Percentiles rank a stretch among this genome's conserved stretches.
These are phyloP conservation scores for Helianthus annuus DNA, from an alignment of 129 eudicot species.

Conservation along the genomic window HanXRQr2.0-SUNRISE NC_035436.2:198603739-198604238, in stretches of 20 bases:
- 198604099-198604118: constrained; percentile 12
- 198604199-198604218: constrained; percentile 38
- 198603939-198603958: constrained; percentile 47
- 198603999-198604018: constrained; percentile 99
- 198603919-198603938: no score
- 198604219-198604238: constrained; percentile 69
- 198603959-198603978: constrained; percentile 88
- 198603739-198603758: no score
- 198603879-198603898: no score
- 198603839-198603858: no score
- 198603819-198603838: no score
- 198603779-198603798: no score
- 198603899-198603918: no score
- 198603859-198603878: no score
- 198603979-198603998: constrained; percentile 96
- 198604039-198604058: constrained; percentile 46
- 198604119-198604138: constrained; percentile 57
- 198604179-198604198: constrained; percentile 42
- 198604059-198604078: neutral
- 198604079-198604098: constrained; percentile 7
- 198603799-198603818: no score
- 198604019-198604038: constrained; percentile 91
- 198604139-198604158: constrained; percentile 62
- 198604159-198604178: constrained; percentile 53
- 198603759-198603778: no score